phyloP scores from a whole-genome alignment of 2,329 filamentous ascomycete species.

The Didymosphaeria variabile region DNA sequence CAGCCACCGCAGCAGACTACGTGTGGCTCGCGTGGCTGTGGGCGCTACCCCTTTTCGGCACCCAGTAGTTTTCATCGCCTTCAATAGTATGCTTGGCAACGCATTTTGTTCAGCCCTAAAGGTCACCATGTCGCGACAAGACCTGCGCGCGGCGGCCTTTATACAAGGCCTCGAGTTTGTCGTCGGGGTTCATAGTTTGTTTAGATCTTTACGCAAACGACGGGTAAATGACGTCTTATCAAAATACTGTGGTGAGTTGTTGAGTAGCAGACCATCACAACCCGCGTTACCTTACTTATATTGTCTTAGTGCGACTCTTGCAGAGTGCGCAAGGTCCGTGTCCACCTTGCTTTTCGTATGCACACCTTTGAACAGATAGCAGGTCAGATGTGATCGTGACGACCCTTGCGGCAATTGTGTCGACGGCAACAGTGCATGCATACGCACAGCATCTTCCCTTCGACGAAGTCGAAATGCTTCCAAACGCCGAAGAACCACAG shows the following conservation, averaged over 20 bases:
- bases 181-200: not conserved
- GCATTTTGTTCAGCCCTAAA: not conserved
- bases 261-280: not conserved
- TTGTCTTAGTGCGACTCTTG: slow-evolving; percentile 1
- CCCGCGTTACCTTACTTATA: not conserved
- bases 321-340: slow-evolving; percentile 6
- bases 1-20: not conserved
- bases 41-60: not conserved
- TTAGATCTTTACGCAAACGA: not conserved
- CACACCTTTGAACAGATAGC: not conserved
- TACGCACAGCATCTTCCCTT: slow-evolving; percentile 20
- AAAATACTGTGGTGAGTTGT: not conserved
- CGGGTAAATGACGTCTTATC: not conserved
- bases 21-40: slow-evolving; percentile 3
- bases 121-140: not conserved
- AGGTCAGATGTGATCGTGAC: slow-evolving; percentile 33
- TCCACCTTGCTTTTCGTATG: not conserved
- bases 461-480: slow-evolving; percentile 14
- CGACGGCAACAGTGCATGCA: slow-evolving; percentile 31
- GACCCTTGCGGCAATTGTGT: slow-evolving; percentile 36
- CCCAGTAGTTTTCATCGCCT: not conserved
- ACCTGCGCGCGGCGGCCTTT: not conserved
- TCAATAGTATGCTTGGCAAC: not conserved
- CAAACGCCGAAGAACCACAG: slow-evolving; percentile 18
- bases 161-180: not conserved